Base-by-base conservation (phyloP, 768 basidiomycete genomes). In the Serendipita sp. region DNA sequence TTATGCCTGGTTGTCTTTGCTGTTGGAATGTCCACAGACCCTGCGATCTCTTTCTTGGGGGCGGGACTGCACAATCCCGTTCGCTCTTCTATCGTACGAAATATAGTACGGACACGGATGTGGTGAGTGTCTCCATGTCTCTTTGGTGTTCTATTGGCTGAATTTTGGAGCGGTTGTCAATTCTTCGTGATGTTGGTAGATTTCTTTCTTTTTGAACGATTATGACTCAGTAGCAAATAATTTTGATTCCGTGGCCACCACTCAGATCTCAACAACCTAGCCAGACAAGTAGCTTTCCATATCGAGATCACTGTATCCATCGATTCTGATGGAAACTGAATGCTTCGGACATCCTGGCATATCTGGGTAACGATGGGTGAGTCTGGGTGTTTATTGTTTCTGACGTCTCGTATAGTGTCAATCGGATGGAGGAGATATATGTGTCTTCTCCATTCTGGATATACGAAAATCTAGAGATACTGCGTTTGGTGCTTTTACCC, bases 371-470 rank as follows among this genome's bases (percentile, higher is more conserved):
- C 23, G 23, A 23, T 23, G 23, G 23, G 23, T 23, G 23, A 23
- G 23, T 23, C 23, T 23, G 23, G 23, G 23, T 84, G 83, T 16
- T 68, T 64, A 79, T 74, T 51, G 13, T n/a, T 16, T 23, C 16
- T 35, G 18, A 18, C 51, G 11, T 11, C 30, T 30, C 28, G 10
- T 30, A 54, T 23, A 23, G 52, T 44, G 63, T 54, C 10, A 34
- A 54, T 32, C 28, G 44, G 3, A 46, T 67, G 13, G 35, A 63
- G 38, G 54, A 66, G n/a, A 51, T 67, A 3, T 67, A 44, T 64
- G 23, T 23, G 23, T 23, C 23, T 23, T 23, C 23, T 23, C 23
- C 23, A 23, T 23, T 23, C 23, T 23, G 23, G 23, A 23, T 23
- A 23, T 23, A 23, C 23, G 23, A 23, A 23, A 23, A 23, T 23